Evolutionary conservation across 2,329 filamentous ascomycete genomes (phyloP), one percentile per base, ranked within the genome.

Genomic region (Paramyrothecium roridum): DNA sequence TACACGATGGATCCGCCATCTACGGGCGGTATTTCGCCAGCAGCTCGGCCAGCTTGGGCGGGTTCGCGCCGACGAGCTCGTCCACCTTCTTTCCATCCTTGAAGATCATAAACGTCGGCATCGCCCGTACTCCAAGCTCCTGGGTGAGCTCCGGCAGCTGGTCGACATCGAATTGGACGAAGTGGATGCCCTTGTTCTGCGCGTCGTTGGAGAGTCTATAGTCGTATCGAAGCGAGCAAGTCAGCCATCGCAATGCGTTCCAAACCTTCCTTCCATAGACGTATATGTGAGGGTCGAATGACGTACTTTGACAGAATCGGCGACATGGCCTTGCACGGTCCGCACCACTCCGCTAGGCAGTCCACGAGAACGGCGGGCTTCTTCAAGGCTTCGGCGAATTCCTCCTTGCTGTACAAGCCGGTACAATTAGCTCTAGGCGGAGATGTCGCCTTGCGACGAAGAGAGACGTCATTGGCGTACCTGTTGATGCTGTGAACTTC

Each of bases 131-230:
- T 61, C 84, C 85, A 60, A 95, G 85, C 70, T 95, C 85, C 66
- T 87, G 81, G 33, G 90, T 86, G 51, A 96, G 82, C 1, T 90
- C 86, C 62, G 86, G 79, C 45, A 93, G 78, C 61, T 91, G 80
- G 73, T 97, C 93, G 65, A 97, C 92, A 73, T 98, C 92, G 70
- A 97, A 80, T 83, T 96, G 95, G 82, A 86, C 86, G 77, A 96
- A 97, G 73, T 84, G 80, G 62, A 88, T 71, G 61, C 82, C 73
- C 76, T 83, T 84, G 56, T 75, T 70, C 45, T 85, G 74, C 40
- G 76, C 70, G 47, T 87, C 72, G 47, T 67, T 58, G 6, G 26
- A 30, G 10, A 30, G 26, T 30, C 26, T 30, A n/a, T 30, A 10
- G 10, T 21, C 17, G 49, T 8, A 11, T 3, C 2, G n/a, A n/a